Evolutionary conservation across 441 rosid species (phyloP).

Genomic region (Brassica balearica): DNA sequence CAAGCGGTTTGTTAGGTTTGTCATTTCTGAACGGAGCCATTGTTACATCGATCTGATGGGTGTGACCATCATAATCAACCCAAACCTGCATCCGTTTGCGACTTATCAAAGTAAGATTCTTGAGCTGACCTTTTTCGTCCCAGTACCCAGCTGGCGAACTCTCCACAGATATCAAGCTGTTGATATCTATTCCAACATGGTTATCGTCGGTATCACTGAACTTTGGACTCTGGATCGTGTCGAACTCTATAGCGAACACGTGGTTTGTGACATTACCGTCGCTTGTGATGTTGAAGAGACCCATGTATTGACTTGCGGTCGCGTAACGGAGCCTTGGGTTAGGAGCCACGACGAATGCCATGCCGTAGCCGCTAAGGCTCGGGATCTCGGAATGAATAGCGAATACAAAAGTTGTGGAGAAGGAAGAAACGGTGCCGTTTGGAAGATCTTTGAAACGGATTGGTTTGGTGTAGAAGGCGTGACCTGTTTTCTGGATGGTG

Average conservation of each 20-base stretch:
- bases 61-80: conserved; percentile 64
- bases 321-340: conserved; percentile 10
- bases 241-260: neutral
- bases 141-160: conserved; percentile 10
- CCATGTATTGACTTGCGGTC: neutral
- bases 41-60: conserved; percentile 51
- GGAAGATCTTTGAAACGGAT: neutral
- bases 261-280: neutral
- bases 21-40: conserved; percentile 51
- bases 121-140: conserved; percentile 35
- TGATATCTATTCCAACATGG: conserved; percentile 8
- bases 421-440: neutral
- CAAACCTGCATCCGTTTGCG: conserved; percentile 57
- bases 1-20: conserved; percentile 60
- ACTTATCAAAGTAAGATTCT: conserved; percentile 53
- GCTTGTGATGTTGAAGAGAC: neutral
- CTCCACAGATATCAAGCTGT: neutral
- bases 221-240: neutral
- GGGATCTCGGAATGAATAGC: neutral
- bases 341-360: conserved; percentile 1
- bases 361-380: conserved; percentile 1
- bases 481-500: neutral
- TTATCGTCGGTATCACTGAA: neutral
- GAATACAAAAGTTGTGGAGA: neutral
- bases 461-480: neutral